Evolutionary conservation across 2,329 filamentous ascomycete species (phyloP), one percentile per base, ranked within the genome.

Genomic region (Trichocomaceae sp.): DNA sequence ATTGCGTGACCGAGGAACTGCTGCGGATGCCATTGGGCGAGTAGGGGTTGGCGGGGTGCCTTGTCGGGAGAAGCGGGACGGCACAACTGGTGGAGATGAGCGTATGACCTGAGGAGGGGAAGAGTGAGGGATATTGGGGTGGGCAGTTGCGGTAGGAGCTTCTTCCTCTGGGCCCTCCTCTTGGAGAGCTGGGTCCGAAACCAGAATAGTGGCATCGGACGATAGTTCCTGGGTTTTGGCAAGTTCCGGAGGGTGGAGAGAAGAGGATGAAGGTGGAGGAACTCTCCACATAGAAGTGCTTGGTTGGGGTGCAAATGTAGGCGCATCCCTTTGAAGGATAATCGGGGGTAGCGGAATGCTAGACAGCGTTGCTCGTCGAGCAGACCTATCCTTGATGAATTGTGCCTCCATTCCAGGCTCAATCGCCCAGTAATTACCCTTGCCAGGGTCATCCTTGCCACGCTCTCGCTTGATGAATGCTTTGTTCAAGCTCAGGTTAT

Each of bases 401-500:
- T 90, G 84, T 58, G 83, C 81, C 75, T 97, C 93, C 75, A 88
- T 89, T 17, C 92, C 92, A n/a, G 84, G 80, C 65, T 91, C 85
- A 64, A 99, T 96, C 44, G 85, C 83, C 93, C 93, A 97, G 75
- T 97, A 97, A 72, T 96, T 92, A 44, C 93, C 93, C 73, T 97
- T 97, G 64, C 93, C 93, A 2, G 92, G 91, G 65, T 97, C 93
- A 67, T 96, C 91, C 77, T 97, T 97, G 55, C 91, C 90, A 57
- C 93, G 83, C 71, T 96, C 91, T 66, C 95, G 87, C 75, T 97
- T 97, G 69, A 91, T 85, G 67, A 97, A 97, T 47, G 88, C 89
- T 75, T 97, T 97, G 79, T 96, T 95, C 45, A 99, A 79, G 67
- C 91, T 96, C 33, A 99, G 83, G 64, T 99, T 99, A 73, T 99